Evolutionary conservation across 495 filamentous ascomycete species (phyloP), one percentile per base, ranked within the genome.

Genomic region (Opeltia flavorubescens): DNA sequence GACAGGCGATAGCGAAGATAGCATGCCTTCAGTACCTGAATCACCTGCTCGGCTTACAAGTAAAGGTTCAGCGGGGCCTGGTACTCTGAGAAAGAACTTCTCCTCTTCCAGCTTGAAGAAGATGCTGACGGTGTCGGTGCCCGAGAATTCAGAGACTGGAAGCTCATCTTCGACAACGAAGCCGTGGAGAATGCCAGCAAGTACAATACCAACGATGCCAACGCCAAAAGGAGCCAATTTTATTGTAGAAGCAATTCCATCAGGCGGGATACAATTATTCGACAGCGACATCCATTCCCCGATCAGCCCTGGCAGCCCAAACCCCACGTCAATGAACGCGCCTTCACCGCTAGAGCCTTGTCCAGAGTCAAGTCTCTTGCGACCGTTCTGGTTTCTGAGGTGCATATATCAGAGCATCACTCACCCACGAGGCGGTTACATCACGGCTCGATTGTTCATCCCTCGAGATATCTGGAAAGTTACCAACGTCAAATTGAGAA

Each of bases 351-450:
- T 99, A 12, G 91, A 99, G 53, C 85, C 91, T 13, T 99, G 91
- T 57, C 93, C 91, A 2, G 81, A 78, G 46, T 87, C 91, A 11
- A 75, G 79, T 46, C 74, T 94, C 39, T 74, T 94, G 1, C 80
- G 91, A 12, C 91, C 91, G 2, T 96, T 94, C 64, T 96, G 93
- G 93, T 74, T 96, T 15, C 89, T 98, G 81, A 75, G 93, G 44
- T 82, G 81, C 44, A 70, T 98, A 18, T 94, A 89, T 60, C 87
- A 96, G 58, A 95, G 89, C 2, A 77, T 96, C 25, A 80, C 82
- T 18, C 88, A 96, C 58, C 84, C 89, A 4, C 81, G 84, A 18
- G 91, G 91, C 23, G 91, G 88, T 6, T 98, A 94, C 59, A 59
- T 98, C 15, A 91, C 89, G 25, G 87, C 79, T 24, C 85, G 85